Evolutionary conservation across 495 filamentous ascomycete genomes (phyloP).

Genomic region (Cenococcum geophilum): DNA sequence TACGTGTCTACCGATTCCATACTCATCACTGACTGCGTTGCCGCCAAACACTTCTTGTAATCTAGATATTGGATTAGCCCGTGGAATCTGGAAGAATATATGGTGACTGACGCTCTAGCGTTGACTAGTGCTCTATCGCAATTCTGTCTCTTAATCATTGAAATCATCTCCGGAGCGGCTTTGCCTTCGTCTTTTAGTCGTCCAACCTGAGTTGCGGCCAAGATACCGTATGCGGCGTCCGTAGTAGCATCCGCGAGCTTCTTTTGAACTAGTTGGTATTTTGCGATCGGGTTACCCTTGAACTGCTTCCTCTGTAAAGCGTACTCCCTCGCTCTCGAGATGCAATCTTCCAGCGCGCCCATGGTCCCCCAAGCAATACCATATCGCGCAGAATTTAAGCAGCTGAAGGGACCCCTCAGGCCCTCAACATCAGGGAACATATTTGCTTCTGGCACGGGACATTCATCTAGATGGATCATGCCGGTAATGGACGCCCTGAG

Average conservation of each 20-base stretch:
- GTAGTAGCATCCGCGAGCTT: conserved; percentile 90
- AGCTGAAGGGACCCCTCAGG: conserved; percentile 82
- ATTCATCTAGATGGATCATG: conserved; percentile 93
- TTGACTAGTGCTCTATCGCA: conserved; percentile 84
- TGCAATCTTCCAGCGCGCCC: conserved; percentile 88
- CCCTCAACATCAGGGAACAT: conserved; percentile 93
- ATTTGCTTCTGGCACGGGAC: conserved; percentile 81
- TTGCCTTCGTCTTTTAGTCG: conserved; percentile 87
- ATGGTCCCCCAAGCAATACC: conserved; percentile 93
- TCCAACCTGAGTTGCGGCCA: conserved; percentile 85
- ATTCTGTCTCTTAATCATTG: conserved; percentile 97
- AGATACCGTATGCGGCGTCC: conserved; percentile 80
- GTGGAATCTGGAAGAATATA: background rate
- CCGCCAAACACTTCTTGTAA: conserved; percentile 95
- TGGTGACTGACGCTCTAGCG: conserved; percentile 57
- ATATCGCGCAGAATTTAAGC: conserved; percentile 84
- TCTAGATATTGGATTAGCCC: conserved; percentile 37
- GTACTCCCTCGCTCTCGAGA: conserved; percentile 73
- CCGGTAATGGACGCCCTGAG: conserved; percentile 90
- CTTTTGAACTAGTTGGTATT: conserved; percentile 98
- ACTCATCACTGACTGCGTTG: conserved; percentile 95
- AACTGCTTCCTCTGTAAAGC: conserved; percentile 91
- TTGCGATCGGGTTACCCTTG: conserved; percentile 90
- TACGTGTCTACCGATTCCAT: conserved; percentile 88
- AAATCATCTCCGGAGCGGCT: conserved; percentile 91